These are phyloP conservation scores for Nicotiana rustica DNA, from an alignment of 305 asterid genomes.

Conservation along the genomic window DNA sequence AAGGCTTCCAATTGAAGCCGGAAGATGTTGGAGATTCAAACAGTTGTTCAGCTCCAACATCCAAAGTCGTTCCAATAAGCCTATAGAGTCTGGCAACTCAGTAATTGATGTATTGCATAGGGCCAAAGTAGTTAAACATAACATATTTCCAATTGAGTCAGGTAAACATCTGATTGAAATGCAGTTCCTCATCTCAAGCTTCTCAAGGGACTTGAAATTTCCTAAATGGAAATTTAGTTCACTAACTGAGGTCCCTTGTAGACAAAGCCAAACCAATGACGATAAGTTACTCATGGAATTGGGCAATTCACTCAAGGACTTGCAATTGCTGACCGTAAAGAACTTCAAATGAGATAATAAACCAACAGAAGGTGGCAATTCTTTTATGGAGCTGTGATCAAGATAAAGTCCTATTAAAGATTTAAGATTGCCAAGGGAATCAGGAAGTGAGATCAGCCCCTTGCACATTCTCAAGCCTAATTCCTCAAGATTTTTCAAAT, in stretches of 20 bases:
- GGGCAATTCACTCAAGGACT: slow-evolving; percentile 35
- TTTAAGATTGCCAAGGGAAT: slow-evolving; percentile 43
- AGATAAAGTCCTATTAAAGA: slow-evolving; percentile 40
- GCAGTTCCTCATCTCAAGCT: slow-evolving; percentile 41
- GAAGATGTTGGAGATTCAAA: slow-evolving; percentile 38
- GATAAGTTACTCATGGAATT: slow-evolving; percentile 34
- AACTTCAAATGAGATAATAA: slow-evolving; percentile 40
- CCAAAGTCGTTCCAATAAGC: slow-evolving; percentile 41
- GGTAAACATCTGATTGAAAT: slow-evolving; percentile 40
- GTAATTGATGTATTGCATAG: slow-evolving; percentile 39
- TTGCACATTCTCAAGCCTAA: slow-evolving; percentile 42
- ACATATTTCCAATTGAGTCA: slow-evolving; percentile 41
- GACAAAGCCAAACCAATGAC: slow-evolving; percentile 41
- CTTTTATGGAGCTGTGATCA: slow-evolving; percentile 33
- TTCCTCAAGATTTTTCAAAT: slow-evolving; percentile 42
- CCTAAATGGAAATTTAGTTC: slow-evolving; percentile 42
- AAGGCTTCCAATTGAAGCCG: slow-evolving; percentile 43
- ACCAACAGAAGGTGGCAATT: slow-evolving; percentile 44
- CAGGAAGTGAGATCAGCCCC: slow-evolving; percentile 38
- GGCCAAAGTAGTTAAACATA: slow-evolving; percentile 40
- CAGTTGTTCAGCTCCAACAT: slow-evolving; percentile 37
- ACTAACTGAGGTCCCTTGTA: slow-evolving; percentile 33
- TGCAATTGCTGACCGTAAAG: slow-evolving; percentile 37
- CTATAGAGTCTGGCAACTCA: slow-evolving; percentile 43
- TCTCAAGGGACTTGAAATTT: slow-evolving; percentile 41